These are phyloP conservation scores for Pseudogymnoascus sp. DNA, from an alignment of 2,329 filamentous ascomycete species.

Conservation along the genomic window DNA sequence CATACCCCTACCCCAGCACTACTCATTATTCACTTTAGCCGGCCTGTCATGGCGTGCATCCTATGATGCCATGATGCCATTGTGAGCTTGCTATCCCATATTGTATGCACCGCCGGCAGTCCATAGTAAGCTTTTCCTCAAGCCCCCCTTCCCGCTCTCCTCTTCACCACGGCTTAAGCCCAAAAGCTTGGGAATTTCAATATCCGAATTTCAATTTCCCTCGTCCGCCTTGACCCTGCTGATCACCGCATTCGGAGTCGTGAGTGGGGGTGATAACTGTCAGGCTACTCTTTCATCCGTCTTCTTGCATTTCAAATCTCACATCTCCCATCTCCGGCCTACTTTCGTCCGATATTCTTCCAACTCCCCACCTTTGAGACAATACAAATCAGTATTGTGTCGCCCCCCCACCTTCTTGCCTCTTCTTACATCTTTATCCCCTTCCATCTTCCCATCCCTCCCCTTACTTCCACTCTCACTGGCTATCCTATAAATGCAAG, in stretches of 20 bases:
- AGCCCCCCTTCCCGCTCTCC: background rate
- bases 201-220: background rate
- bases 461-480: background rate
- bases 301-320: background rate
- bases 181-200: background rate
- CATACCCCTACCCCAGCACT: background rate
- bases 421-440: background rate
- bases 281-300: background rate
- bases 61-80: background rate
- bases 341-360: background rate
- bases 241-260: background rate
- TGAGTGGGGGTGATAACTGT: background rate
- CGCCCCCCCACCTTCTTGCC: background rate
- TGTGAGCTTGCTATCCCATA: background rate
- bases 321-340: background rate
- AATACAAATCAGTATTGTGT: background rate
- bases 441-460: background rate
- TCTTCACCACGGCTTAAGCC: background rate
- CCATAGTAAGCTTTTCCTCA: background rate
- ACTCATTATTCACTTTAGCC: background rate
- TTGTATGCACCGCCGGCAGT: background rate
- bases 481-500: constrained; percentile 6
- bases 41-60: background rate
- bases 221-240: background rate
- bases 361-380: background rate